Percentiles rank a stretch among this genome's conserved stretches.
Evolutionary conservation across 2,329 filamentous ascomycete genomes (phyloP).

Genomic region (Fusarium sp.): DNA sequence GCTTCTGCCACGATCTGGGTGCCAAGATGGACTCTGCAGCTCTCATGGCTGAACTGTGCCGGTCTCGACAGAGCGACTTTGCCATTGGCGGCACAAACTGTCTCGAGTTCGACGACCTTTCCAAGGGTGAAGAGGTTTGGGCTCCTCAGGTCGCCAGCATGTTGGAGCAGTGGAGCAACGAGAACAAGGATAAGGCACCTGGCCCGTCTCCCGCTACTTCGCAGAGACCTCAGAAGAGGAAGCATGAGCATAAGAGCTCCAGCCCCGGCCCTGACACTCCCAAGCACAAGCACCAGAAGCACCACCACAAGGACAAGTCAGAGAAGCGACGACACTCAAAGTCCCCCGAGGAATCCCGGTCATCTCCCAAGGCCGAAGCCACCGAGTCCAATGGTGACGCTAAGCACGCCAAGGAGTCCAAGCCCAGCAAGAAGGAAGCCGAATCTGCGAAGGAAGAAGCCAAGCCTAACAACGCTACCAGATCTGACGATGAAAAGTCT

Average conservation of each 20-base stretch:
- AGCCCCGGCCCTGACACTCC: slow-evolving; percentile 5
- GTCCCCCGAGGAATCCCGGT: slow-evolving; percentile 33
- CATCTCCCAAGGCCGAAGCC: slow-evolving; percentile 45
- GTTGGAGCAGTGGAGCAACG: slow-evolving; percentile 56
- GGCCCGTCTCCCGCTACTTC: slow-evolving; percentile 30
- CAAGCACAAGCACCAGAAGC: slow-evolving; percentile 26
- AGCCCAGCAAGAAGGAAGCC: not conserved
- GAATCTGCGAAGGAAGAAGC: not conserved
- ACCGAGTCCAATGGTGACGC: slow-evolving; percentile 30
- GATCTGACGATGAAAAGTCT: slow-evolving; percentile 54
- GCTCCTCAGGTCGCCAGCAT: slow-evolving; percentile 73
- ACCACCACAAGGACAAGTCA: slow-evolving; percentile 15
- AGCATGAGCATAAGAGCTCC: slow-evolving; percentile 19
- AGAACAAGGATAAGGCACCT: slow-evolving; percentile 43
- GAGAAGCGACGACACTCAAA: slow-evolving; percentile 48
- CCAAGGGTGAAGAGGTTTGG: slow-evolving; percentile 83
- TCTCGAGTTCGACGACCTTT: slow-evolving; percentile 81
- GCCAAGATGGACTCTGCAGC: slow-evolving; percentile 82
- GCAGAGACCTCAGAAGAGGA: slow-evolving; percentile 38
- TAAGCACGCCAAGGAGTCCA: slow-evolving; percentile 26
- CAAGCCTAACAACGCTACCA: slow-evolving; percentile 24
- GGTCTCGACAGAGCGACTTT: slow-evolving; percentile 85
- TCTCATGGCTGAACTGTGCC: slow-evolving; percentile 85
- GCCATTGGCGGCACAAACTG: slow-evolving; percentile 76
- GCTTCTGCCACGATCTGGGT: slow-evolving; percentile 91